Evolutionary conservation across 108 stramenopile genomes (phyloP).

Genomic region (Nitzschia sp.): DNA sequence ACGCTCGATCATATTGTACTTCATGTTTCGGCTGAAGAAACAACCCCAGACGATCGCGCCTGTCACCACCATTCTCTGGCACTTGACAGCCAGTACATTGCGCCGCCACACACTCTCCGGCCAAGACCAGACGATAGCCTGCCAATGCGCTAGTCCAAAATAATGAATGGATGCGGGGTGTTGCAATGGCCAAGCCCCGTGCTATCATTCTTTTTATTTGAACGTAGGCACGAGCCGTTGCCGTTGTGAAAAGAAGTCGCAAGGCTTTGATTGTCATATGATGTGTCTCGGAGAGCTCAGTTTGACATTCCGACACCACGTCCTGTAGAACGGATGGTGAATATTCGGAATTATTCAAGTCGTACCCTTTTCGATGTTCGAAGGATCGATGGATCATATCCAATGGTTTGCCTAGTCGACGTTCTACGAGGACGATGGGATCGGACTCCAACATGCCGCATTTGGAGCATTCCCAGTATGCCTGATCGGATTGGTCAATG

Average conservation of each 20-base stretch:
- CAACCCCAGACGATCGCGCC: background rate
- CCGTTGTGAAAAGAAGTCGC: conserved; percentile 19
- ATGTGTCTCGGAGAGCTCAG: conserved; percentile 26
- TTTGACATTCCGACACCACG: conserved; percentile 24
- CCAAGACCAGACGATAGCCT: conserved; percentile 12
- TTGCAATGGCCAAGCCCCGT: conserved; percentile 5
- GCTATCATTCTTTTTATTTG: conserved; percentile 18
- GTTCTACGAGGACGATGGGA: background rate
- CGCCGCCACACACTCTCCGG: conserved; percentile 30
- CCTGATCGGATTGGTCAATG: conserved; percentile 3
- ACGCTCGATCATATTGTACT: conserved; percentile 22
- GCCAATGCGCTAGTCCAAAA: conserved; percentile 15
- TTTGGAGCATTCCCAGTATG: conserved; percentile 25
- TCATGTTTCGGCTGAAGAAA: conserved; percentile 6
- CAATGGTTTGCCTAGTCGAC: conserved; percentile 4
- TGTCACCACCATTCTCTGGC: background rate
- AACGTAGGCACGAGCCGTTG: conserved; percentile 23
- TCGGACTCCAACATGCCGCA: conserved; percentile 21
- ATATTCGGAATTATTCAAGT: background rate
- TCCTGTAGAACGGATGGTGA: conserved; percentile 16
- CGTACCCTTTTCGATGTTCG: conserved; percentile 5
- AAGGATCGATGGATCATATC: conserved; percentile 8
- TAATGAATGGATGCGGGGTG: background rate
- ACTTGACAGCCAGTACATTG: conserved; percentile 20
- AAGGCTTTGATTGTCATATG: conserved; percentile 35